Percentiles rank a stretch among this genome's conserved stretches.
These are phyloP conservation scores for Nothophytophthora sp. DNA, from an alignment of 352 stramenopile species.

Conservation along the genomic window DNA sequence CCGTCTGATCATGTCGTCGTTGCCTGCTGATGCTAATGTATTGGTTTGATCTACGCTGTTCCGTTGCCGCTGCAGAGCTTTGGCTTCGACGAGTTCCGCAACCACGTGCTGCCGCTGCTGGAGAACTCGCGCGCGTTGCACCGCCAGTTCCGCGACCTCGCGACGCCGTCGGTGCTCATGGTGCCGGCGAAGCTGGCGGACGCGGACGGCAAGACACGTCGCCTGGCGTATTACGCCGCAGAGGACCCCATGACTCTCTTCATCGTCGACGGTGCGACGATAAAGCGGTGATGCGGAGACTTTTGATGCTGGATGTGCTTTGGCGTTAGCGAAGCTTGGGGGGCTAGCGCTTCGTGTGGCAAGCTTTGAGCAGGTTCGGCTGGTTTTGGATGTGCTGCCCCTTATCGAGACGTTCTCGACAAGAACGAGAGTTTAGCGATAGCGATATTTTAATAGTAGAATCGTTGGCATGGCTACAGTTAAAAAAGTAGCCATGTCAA, in stretches of 20 bases:
- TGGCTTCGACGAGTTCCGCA: conserved; percentile 79
- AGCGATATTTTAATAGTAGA: no score
- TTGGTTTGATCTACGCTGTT: conserved; percentile 3
- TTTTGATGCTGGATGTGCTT: not conserved
- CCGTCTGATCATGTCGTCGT: not conserved
- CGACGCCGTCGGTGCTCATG: conserved; percentile 65
- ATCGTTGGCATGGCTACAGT: no score
- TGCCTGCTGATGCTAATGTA: no score
- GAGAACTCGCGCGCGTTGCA: conserved; percentile 52
- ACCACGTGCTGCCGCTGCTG: conserved; percentile 64
- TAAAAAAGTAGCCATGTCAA: no score
- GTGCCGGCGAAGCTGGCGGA: conserved; percentile 61
- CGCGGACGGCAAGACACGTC: conserved; percentile 21
- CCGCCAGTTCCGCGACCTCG: conserved; percentile 51
- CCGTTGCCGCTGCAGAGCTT: conserved; percentile 43
- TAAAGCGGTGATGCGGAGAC: no score
- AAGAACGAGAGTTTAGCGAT: no score
- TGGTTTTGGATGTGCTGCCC: no score
- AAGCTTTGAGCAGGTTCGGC: no score
- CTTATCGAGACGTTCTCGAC: no score
- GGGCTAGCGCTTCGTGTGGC: no score
- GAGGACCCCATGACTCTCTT: conserved; percentile 79
- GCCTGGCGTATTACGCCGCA: conserved; percentile 52
- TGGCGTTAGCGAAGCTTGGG: no score
- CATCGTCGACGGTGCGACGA: conserved; percentile 23